These are phyloP conservation scores for Penicillium sclerotiorum DNA, from an alignment of 2,329 filamentous ascomycete genomes.

Conservation along the genomic window DNA sequence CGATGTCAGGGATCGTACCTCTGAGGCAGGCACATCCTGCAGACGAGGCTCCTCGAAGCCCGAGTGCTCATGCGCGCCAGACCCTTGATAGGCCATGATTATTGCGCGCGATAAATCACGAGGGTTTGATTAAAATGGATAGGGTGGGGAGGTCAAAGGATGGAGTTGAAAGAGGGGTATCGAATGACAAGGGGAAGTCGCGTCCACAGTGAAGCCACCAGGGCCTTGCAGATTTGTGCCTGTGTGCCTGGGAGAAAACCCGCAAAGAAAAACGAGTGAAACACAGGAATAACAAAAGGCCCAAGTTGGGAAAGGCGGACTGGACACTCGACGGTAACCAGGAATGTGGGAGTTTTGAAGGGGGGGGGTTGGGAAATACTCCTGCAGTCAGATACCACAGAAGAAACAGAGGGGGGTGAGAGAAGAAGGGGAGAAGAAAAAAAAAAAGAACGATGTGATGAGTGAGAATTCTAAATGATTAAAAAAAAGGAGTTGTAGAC, in stretches of 20 bases:
- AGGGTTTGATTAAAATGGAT: constrained; percentile 8
- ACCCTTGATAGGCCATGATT: constrained; percentile 66
- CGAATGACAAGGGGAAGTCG: constrained; percentile 5
- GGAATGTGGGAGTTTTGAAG: constrained; percentile 3
- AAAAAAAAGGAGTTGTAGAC: too few relatives aligned
- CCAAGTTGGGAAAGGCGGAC: constrained; percentile 1
- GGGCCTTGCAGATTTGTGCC: constrained; percentile 14
- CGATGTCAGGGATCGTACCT: constrained; percentile 53
- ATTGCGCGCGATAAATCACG: constrained; percentile 7
- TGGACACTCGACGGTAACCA: not conserved
- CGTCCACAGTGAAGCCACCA: constrained; percentile 20
- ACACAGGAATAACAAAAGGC: constrained; percentile 3
- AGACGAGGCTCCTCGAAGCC: constrained; percentile 66
- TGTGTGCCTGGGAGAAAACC: not conserved
- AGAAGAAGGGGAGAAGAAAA: too few relatives aligned
- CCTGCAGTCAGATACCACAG: too few relatives aligned
- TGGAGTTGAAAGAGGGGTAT: constrained; percentile 16
- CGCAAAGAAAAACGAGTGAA: not conserved
- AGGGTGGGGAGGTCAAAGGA: not conserved
- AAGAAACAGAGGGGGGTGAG: too few relatives aligned
- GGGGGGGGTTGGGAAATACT: too few relatives aligned
- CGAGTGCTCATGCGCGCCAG: constrained; percentile 47
- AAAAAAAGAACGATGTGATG: too few relatives aligned
- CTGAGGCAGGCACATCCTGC: constrained; percentile 64
- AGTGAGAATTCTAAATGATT: too few relatives aligned